A percentile compares a stretch with the other conserved stretches of the same genome.
Conservation (phyloP, 1,139 yeast genomes). For the Arxiozyma slooffiae region DNA sequence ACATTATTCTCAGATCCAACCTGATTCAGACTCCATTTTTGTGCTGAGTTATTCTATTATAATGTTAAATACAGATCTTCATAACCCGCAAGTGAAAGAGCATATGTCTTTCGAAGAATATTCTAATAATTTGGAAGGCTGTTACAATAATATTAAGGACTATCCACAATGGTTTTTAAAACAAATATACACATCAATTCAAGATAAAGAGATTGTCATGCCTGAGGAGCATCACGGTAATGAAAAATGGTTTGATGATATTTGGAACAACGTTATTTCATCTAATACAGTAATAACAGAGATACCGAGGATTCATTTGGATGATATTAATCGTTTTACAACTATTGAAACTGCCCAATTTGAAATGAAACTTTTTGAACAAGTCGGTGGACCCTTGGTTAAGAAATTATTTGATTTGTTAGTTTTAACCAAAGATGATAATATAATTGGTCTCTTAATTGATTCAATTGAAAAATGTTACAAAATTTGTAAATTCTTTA, state of each 20-base stretch:
- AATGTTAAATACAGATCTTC: constrained; percentile 69
- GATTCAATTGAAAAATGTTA: constrained; percentile 81
- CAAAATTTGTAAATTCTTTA: constrained; percentile 60
- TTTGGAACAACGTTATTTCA: constrained; percentile 79
- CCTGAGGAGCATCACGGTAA: constrained; percentile 91
- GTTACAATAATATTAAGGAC: constrained; percentile 52
- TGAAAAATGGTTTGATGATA: constrained; percentile 83
- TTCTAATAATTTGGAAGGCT: constrained; percentile 69
- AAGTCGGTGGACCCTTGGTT: constrained; percentile 50
- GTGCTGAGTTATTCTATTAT: constrained; percentile 66
- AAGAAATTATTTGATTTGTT: constrained; percentile 67
- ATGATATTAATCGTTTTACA: constrained; percentile 28
- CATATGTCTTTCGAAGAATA: constrained; percentile 87
- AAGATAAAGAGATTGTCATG: constrained; percentile 84
- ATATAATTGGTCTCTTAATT: constrained; percentile 75
- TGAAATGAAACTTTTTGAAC: constrained; percentile 61
- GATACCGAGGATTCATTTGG: constrained; percentile 18
- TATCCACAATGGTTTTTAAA: constrained; percentile 81
- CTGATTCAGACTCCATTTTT: constrained; percentile 65
- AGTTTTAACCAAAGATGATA: constrained; percentile 82
- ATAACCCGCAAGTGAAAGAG: constrained; percentile 61
- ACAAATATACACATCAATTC: constrained; percentile 69
- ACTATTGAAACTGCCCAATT: constrained; percentile 36
- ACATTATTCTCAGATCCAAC: constrained; percentile 39
- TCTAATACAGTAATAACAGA: constrained; percentile 34